Conservation (phyloP, 352 stramenopile species). For the Phytophthora rubi region DNA sequence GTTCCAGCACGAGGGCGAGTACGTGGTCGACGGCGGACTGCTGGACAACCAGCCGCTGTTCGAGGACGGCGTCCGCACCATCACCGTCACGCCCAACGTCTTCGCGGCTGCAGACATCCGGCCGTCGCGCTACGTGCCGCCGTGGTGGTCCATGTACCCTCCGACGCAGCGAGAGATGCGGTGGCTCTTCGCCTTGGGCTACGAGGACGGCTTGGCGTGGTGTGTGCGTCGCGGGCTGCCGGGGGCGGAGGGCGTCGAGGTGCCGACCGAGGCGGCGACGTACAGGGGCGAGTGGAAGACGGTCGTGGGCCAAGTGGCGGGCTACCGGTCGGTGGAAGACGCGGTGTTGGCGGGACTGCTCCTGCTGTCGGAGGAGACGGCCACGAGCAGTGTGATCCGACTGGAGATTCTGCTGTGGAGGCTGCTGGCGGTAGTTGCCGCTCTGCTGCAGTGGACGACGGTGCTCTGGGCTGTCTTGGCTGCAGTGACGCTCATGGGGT, state of each 20-base stretch:
- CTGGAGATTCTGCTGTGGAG: constrained; percentile 35
- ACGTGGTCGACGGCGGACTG: constrained; percentile 64
- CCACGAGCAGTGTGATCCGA: constrained; percentile 22
- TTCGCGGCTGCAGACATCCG: constrained; percentile 60
- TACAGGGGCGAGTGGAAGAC: constrained; percentile 40
- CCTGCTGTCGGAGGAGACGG: constrained; percentile 24
- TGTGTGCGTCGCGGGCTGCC: constrained; percentile 25
- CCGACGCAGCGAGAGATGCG: constrained; percentile 52
- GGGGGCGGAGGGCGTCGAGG: constrained; percentile 20
- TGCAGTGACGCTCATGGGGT: constrained; percentile 4
- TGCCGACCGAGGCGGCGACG: constrained; percentile 39
- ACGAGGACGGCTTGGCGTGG: constrained; percentile 52
- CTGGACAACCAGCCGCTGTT: constrained; percentile 66
- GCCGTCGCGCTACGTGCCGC: constrained; percentile 64
- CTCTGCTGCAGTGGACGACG: constrained; percentile 22
- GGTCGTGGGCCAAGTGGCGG: constrained; percentile 32
- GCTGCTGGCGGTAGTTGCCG: constrained; percentile 16
- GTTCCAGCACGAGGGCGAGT: constrained; percentile 60
- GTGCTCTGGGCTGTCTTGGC: constrained; percentile 27
- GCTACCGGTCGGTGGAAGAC: constrained; percentile 38
- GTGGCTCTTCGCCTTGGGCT: constrained; percentile 65
- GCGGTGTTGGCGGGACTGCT: constrained; percentile 22
- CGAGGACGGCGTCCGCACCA: constrained; percentile 35
- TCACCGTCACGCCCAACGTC: constrained; percentile 39
- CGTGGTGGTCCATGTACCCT: constrained; percentile 70